Evolutionary conservation across 1,284 basidiomycete species (phyloP).

Genomic region (Ustilago sp.): DNA sequence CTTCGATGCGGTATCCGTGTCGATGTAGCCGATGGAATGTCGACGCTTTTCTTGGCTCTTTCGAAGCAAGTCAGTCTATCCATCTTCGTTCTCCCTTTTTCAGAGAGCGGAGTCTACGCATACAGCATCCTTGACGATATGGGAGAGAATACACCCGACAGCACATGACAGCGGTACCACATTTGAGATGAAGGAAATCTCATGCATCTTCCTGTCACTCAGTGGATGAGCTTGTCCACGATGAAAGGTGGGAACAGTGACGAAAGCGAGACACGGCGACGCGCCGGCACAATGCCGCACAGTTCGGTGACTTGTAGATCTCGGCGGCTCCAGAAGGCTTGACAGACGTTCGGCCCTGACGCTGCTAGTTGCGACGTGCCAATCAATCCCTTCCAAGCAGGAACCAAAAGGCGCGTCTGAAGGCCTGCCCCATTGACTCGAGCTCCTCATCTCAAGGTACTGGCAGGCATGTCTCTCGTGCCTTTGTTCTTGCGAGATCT

Average conservation of each 20-base stretch:
- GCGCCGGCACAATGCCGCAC: conserved; percentile 2
- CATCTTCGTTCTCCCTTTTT: background rate
- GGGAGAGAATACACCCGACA: background rate
- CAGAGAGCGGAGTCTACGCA: background rate
- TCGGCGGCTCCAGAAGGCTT: conserved; percentile 23
- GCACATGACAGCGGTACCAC: background rate
- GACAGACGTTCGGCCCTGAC: conserved; percentile 10
- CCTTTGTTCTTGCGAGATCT: background rate
- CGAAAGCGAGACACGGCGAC: background rate
- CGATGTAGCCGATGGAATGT: conserved; percentile 6
- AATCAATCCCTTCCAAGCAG: background rate
- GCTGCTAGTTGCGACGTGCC: conserved; percentile 1
- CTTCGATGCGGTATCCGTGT: conserved; percentile 3
- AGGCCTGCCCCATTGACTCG: background rate
- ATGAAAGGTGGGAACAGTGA: background rate
- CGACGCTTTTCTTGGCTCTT: conserved; percentile 8
- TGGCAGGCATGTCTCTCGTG: conserved; percentile 1
- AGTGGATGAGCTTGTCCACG: background rate
- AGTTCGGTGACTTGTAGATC: background rate
- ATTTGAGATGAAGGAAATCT: background rate
- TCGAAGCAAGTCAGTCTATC: background rate
- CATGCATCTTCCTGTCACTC: background rate
- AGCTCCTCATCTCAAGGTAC: background rate
- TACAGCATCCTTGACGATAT: background rate
- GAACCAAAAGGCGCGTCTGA: background rate